phyloP scores from a whole-genome alignment of 352 stramenopile species.

The Phytophthora pluvialis region DNA sequence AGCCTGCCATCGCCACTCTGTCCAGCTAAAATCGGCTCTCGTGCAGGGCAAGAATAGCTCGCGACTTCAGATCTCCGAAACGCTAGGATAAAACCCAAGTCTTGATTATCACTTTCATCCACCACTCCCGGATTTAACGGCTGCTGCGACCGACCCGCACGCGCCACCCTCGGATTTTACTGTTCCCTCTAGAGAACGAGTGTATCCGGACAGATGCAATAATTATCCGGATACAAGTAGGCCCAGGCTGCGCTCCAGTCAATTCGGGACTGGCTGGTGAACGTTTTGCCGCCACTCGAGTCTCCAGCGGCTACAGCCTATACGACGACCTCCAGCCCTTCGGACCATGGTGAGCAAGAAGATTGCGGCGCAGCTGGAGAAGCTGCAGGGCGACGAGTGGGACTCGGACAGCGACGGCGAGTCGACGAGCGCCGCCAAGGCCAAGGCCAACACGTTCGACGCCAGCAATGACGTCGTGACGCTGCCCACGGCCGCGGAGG shows the following conservation, averaged over 20 bases:
- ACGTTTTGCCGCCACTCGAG: neutral
- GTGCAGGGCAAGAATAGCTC: constrained; percentile 18
- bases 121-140: too few relatives aligned
- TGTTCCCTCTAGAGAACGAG: too few relatives aligned
- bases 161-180: too few relatives aligned
- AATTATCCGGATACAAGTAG: neutral
- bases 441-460: constrained; percentile 45
- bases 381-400: constrained; percentile 85
- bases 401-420: constrained; percentile 85
- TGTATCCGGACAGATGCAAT: constrained; percentile 7
- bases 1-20: neutral
- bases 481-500: constrained; percentile 39
- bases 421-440: constrained; percentile 23
- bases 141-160: too few relatives aligned
- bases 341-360: constrained; percentile 68
- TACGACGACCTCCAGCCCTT: too few relatives aligned
- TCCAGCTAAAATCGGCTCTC: constrained; percentile 16
- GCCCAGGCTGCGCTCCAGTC: constrained; percentile 14
- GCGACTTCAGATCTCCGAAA: neutral
- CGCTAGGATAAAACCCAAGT: constrained; percentile 3
- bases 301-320: neutral
- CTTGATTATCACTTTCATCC: neutral
- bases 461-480: constrained; percentile 58
- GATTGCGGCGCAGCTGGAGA: constrained; percentile 78
- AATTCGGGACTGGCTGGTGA: constrained; percentile 31